Evolutionary conservation across 805 yeast species (phyloP).

Genomic region (Starmerella potacharoeniae): DNA sequence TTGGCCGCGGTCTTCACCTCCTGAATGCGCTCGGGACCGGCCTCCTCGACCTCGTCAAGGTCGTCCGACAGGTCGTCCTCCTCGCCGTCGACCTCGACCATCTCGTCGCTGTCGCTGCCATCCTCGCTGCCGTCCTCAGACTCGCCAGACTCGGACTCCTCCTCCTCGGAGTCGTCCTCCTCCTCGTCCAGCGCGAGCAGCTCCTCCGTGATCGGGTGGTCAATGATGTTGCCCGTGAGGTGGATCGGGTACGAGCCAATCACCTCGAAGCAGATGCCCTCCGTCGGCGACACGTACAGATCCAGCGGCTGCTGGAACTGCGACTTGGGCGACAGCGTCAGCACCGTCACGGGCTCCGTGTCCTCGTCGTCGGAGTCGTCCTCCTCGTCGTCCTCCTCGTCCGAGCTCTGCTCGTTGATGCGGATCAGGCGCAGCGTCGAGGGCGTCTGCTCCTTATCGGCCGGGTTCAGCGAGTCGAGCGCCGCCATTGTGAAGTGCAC

Average conservation of each 20-base stretch:
- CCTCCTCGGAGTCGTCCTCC: conserved; percentile 25
- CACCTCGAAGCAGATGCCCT: conserved; percentile 86
- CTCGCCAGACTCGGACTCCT: conserved; percentile 28
- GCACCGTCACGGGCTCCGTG: conserved; percentile 52
- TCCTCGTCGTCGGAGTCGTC: conserved; percentile 46
- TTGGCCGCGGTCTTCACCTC: background rate
- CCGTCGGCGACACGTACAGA: conserved; percentile 81
- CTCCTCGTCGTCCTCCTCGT: conserved; percentile 34
- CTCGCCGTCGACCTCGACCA: conserved; percentile 31
- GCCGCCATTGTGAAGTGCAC: conserved; percentile 92
- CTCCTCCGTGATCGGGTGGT: conserved; percentile 80
- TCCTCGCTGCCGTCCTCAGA: conserved; percentile 24
- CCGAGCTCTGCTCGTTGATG: conserved; percentile 23
- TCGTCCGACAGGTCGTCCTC: conserved; percentile 28
- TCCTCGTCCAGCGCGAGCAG: conserved; percentile 33
- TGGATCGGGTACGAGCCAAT: conserved; percentile 93
- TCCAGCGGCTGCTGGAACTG: conserved; percentile 75
- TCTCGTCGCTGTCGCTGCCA: conserved; percentile 16
- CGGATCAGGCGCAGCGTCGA: conserved; percentile 74
- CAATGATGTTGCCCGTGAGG: conserved; percentile 88
- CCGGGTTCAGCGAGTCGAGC: conserved; percentile 74
- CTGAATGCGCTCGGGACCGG: background rate
- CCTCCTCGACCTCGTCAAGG: conserved; percentile 26
- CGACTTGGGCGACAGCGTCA: conserved; percentile 78
- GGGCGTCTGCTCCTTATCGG: conserved; percentile 46